Evolutionary conservation across 1,284 basidiomycete species (phyloP).

Genomic region (Rhodotorula sp.): DNA sequence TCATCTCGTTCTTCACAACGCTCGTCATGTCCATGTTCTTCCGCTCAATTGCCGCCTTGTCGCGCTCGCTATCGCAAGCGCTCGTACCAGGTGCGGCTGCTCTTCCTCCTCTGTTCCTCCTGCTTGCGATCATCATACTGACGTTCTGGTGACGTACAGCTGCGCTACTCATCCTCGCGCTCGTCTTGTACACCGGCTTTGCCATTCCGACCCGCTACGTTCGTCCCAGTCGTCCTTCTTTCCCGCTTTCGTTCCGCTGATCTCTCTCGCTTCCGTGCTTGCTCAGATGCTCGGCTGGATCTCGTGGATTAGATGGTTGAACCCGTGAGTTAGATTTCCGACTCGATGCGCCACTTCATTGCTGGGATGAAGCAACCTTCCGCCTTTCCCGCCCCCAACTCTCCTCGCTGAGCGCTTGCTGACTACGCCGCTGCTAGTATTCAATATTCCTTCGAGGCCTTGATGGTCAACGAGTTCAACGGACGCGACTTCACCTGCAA

Average conservation of each 20-base stretch:
- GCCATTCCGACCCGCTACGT: background rate
- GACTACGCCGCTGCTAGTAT: no score
- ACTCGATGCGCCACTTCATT: no score
- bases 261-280: background rate
- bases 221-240: no score
- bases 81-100: slow-evolving; percentile 51
- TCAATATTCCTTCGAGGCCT: slow-evolving; percentile 48
- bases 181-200: slow-evolving; percentile 55
- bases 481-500: slow-evolving; percentile 47
- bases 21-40: slow-evolving; percentile 55
- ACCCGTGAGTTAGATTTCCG: slow-evolving; percentile 48
- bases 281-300: slow-evolving; percentile 24
- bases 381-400: no score
- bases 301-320: slow-evolving; percentile 55
- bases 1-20: slow-evolving; percentile 50
- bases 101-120: background rate
- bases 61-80: slow-evolving; percentile 52
- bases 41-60: slow-evolving; percentile 53
- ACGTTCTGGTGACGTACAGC: no score
- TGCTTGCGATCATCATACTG: no score
- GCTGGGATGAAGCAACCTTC: no score
- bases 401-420: no score
- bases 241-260: background rate
- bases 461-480: slow-evolving; percentile 56
- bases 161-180: slow-evolving; percentile 39